Conservation (phyloP, 2,329 filamentous ascomycete genomes). For the Nigrospora oryzae region DNA sequence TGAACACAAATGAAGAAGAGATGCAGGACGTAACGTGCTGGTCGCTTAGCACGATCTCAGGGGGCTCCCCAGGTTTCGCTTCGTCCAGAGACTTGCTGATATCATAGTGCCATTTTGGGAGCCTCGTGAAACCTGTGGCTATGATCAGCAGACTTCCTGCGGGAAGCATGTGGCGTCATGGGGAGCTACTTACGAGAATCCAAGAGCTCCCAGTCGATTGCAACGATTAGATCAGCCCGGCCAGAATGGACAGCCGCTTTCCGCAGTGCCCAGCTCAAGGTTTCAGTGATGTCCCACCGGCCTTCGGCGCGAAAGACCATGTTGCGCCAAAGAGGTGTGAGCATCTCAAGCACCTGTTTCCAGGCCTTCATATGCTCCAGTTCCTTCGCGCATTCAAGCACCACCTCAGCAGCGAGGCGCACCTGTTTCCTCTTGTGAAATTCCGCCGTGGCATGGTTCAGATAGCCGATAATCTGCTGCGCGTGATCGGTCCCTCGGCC, state of each 20-base stretch:
- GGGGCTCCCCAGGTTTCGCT: constrained; percentile 32
- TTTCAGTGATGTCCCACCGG: constrained; percentile 52
- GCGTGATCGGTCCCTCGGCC: constrained; percentile 46
- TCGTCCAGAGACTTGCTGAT: constrained; percentile 47
- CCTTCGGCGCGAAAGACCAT: constrained; percentile 47
- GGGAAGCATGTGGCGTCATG: neutral
- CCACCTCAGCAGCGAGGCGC: constrained; percentile 46
- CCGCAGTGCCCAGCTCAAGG: constrained; percentile 53
- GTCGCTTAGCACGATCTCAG: constrained; percentile 41
- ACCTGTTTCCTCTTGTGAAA: constrained; percentile 46
- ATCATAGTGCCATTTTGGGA: constrained; percentile 53
- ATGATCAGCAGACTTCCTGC: constrained; percentile 8
- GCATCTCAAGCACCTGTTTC: constrained; percentile 42
- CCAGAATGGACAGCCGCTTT: constrained; percentile 43
- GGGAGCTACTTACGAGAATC: constrained; percentile 40
- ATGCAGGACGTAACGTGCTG: constrained; percentile 45
- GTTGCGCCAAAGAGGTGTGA: constrained; percentile 50
- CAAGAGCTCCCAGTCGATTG: constrained; percentile 59
- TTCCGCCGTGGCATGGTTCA: constrained; percentile 42
- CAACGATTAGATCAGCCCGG: constrained; percentile 46
- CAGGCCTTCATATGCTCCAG: constrained; percentile 40
- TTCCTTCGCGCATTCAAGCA: constrained; percentile 49
- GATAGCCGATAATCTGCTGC: constrained; percentile 42
- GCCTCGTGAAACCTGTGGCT: constrained; percentile 40
- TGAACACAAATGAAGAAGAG: constrained; percentile 48